Evolutionary conservation across 345 rosid genomes (phyloP).

Genomic region (Gossypium anomalum): DNA sequence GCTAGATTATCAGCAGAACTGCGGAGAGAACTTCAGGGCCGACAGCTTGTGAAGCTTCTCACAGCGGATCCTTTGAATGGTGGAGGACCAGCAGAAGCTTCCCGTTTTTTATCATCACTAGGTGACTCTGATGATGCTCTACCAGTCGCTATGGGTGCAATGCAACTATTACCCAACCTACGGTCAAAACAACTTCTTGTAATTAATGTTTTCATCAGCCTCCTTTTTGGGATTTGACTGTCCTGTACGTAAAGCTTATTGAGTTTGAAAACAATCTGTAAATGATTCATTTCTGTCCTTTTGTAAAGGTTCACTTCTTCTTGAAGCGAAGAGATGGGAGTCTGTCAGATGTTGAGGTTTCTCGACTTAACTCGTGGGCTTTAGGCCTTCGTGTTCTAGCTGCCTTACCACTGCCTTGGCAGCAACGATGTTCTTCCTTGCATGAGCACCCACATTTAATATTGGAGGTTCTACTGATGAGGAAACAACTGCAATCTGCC

Average conservation of each 20-base stretch:
- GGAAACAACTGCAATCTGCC: constrained; percentile 90
- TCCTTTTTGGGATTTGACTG: constrained; percentile 5
- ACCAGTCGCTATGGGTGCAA: constrained; percentile 97
- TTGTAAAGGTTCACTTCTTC: constrained; percentile 85
- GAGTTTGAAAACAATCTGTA: not conserved
- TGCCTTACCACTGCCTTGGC: constrained; percentile 97
- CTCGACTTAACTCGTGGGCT: constrained; percentile 96
- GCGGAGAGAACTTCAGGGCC: constrained; percentile 91
- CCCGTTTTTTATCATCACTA: constrained; percentile 86
- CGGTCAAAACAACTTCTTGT: constrained; percentile 97
- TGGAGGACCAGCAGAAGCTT: constrained; percentile 99
- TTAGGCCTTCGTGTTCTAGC: constrained; percentile 94
- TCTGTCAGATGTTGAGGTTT: constrained; percentile 69
- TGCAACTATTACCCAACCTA: constrained; percentile 90
- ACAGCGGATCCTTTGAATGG: constrained; percentile 96
- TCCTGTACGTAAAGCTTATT: constrained; percentile 9
- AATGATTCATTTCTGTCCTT: constrained; percentile 27
- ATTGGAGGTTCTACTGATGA: constrained; percentile 91
- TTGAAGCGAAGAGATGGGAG: constrained; percentile 84
- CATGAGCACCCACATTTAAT: constrained; percentile 95
- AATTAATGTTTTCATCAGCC: constrained; percentile 22
- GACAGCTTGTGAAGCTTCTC: constrained; percentile 96
- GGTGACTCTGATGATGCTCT: constrained; percentile 90
- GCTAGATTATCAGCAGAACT: constrained; percentile 78
- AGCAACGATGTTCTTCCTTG: constrained; percentile 92